Percentiles rank a stretch among this genome's conserved stretches.
These are phyloP conservation scores for Komagataella populi DNA, from an alignment of 805 yeast species.

Conservation along the genomic window DNA sequence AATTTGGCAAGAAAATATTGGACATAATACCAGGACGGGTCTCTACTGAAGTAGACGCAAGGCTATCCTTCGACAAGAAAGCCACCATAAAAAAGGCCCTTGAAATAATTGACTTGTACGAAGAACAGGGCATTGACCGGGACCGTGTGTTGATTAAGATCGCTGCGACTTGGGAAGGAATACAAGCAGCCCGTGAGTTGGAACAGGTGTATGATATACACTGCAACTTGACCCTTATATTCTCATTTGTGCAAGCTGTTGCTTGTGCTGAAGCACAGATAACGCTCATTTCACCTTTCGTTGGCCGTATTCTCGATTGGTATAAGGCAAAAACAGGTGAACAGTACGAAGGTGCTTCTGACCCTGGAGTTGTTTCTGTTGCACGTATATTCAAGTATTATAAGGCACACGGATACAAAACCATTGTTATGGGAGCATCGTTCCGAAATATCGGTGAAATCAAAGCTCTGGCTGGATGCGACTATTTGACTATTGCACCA, in stretches of 20 bases:
- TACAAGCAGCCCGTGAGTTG: constrained; percentile 93
- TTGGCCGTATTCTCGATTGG: constrained; percentile 98
- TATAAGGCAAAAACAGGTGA: constrained; percentile 90
- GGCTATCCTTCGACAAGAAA: constrained; percentile 90
- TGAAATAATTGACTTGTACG: constrained; percentile 77
- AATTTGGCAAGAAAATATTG: constrained; percentile 89
- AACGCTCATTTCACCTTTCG: constrained; percentile 96
- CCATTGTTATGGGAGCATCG: constrained; percentile 99
- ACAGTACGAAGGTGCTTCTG: constrained; percentile 64
- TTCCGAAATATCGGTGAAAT: constrained; percentile 96
- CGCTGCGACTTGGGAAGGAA: constrained; percentile 99
- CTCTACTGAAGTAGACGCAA: constrained; percentile 97
- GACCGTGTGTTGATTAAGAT: constrained; percentile 91
- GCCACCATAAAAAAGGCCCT: constrained; percentile 91
- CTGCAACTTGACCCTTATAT: constrained; percentile 88
- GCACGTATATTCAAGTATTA: constrained; percentile 88
- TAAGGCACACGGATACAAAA: constrained; percentile 91
- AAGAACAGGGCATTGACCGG: constrained; percentile 71
- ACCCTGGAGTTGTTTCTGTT: constrained; percentile 95
- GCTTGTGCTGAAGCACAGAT: constrained; percentile 97
- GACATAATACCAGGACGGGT: constrained; percentile 97
- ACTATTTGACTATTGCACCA: constrained; percentile 92
- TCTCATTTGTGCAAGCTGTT: constrained; percentile 95
- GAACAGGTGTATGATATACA: constrained; percentile 86
- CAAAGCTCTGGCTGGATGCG: constrained; percentile 94